These are phyloP conservation scores for Lipomyces starkeyi DNA, from an alignment of 805 yeast species.

Conservation along the genomic window DNA sequence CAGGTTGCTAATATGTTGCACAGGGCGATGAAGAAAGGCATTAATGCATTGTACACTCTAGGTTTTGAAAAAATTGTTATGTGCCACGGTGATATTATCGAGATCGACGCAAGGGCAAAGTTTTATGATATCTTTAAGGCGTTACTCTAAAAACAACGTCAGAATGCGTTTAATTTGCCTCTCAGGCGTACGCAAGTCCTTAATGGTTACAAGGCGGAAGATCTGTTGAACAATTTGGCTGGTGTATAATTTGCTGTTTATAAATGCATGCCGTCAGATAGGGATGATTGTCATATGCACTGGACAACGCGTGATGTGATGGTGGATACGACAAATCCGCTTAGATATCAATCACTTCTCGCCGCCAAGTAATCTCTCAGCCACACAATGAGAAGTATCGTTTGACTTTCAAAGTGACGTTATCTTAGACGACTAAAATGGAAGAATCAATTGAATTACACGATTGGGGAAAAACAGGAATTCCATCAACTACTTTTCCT, in stretches of 20 bases:
- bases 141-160: not conserved
- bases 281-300: not conserved
- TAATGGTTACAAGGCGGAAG: not conserved
- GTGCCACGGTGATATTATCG: conserved; percentile 66
- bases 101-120: conserved; percentile 46
- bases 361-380: too few species aligned
- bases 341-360: too few species aligned
- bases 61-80: conserved; percentile 57
- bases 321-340: too few species aligned
- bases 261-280: not conserved
- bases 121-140: conserved; percentile 4
- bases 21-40: conserved; percentile 24
- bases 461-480: too few species aligned
- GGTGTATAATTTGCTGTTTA: too few species aligned
- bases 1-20: conserved; percentile 39
- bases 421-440: too few species aligned
- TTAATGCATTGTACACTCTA: conserved; percentile 47
- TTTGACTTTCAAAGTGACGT: too few species aligned
- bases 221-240: too few species aligned
- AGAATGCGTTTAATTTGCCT: not conserved
- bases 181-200: not conserved
- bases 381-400: too few species aligned
- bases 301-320: not conserved
- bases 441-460: too few species aligned
- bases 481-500: too few species aligned